These are phyloP conservation scores for Xerocomellus dryophilus DNA, from an alignment of 768 basidiomycete species.

Conservation along the genomic window DNA sequence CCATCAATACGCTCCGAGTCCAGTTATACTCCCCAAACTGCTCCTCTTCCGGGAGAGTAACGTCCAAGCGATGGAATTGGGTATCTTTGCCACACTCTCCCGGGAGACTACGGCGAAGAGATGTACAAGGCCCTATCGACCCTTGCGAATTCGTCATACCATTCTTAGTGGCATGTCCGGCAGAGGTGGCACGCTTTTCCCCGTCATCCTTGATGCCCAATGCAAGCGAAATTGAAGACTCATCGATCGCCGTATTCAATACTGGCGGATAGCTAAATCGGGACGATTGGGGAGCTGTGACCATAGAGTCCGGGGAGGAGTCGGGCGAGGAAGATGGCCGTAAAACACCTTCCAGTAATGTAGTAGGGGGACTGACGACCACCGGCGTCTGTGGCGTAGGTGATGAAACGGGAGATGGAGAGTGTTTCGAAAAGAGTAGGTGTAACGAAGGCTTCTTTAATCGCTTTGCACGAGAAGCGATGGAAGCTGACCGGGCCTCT, in stretches of 20 bases:
- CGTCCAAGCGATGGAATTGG: slow-evolving; percentile 28
- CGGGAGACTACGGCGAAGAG: slow-evolving; percentile 16
- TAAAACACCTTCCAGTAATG: slow-evolving; percentile 18
- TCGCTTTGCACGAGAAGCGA: slow-evolving; percentile 33
- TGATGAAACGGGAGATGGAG: slow-evolving; percentile 45
- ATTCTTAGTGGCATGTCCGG: slow-evolving; percentile 10
- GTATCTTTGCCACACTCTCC: slow-evolving; percentile 18
- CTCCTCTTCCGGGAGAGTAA: slow-evolving; percentile 37
- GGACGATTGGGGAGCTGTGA: slow-evolving; percentile 56
- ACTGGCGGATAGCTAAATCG: slow-evolving; percentile 50
- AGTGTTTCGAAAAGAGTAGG: slow-evolving; percentile 64
- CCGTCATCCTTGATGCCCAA: slow-evolving; percentile 29
- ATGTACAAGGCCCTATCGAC: slow-evolving; percentile 10
- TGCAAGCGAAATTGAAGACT: slow-evolving; percentile 44
- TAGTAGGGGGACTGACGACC: slow-evolving; percentile 6
- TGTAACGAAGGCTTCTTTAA: slow-evolving; percentile 69
- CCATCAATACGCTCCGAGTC: slow-evolving; percentile 70
- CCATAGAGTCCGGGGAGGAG: slow-evolving; percentile 43
- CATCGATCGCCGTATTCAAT: slow-evolving; percentile 60
- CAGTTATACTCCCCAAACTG: slow-evolving; percentile 56
- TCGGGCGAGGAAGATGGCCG: slow-evolving; percentile 30
- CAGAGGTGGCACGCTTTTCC: slow-evolving; percentile 19
- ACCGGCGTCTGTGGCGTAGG: slow-evolving; percentile 29
- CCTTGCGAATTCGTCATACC: slow-evolving; percentile 16
- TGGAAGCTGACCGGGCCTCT: slow-evolving; percentile 38